These are phyloP conservation scores for Phytopythium litorale DNA, from an alignment of 352 stramenopile species.

Conservation along the genomic window DNA sequence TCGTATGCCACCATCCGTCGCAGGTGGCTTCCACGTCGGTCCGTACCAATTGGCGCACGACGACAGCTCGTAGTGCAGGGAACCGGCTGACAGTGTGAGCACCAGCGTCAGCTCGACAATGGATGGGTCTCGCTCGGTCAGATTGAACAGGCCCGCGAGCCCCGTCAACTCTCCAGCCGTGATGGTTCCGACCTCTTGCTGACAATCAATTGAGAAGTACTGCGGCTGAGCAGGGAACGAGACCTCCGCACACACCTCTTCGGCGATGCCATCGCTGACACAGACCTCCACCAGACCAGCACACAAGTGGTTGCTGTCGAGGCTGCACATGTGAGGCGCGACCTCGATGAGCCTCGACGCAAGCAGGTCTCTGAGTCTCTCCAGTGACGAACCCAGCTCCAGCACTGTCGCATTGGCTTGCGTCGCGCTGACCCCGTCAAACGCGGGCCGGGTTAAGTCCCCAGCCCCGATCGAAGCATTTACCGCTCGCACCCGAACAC, in stretches of 20 bases:
- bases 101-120: not conserved
- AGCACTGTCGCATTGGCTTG: constrained; percentile 5
- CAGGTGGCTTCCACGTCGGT: not conserved
- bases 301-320: constrained; percentile 1
- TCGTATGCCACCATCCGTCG: not conserved
- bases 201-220: not conserved
- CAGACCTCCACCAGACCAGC: constrained; percentile 19
- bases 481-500: constrained; percentile 20
- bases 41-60: constrained; percentile 1
- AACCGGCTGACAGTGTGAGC: not conserved
- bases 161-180: not conserved
- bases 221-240: constrained; percentile 9
- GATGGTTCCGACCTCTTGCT: not conserved
- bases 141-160: not conserved
- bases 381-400: constrained; percentile 11
- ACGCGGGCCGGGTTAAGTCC: constrained; percentile 10
- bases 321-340: constrained; percentile 7
- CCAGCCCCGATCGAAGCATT: constrained; percentile 25
- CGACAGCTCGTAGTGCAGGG: not conserved
- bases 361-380: constrained; percentile 28
- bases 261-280: constrained; percentile 17
- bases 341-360: constrained; percentile 22
- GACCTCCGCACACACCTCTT: constrained; percentile 18
- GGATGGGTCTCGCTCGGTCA: not conserved
- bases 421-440: constrained; percentile 21